Percentiles rank a stretch among this genome's conserved stretches.
phyloP scores from a whole-genome alignment of 345 rosid genomes.

The Eutrema heterophyllum region DNA sequence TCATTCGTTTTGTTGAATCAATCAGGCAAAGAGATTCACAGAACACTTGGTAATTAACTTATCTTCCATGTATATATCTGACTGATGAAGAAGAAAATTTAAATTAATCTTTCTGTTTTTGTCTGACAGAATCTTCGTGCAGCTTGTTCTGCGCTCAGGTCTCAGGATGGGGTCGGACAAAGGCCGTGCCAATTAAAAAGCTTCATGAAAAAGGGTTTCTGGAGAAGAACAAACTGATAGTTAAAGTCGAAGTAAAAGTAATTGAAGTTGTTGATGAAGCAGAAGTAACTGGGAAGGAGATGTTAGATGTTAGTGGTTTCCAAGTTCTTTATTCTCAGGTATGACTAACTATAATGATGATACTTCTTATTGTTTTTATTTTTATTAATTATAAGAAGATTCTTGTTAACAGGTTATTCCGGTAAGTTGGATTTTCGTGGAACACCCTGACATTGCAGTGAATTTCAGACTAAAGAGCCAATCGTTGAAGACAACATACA shows the following conservation, averaged over 20 bases:
- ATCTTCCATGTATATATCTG: background rate
- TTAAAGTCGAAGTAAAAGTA: background rate
- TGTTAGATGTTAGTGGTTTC: background rate
- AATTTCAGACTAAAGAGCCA: background rate
- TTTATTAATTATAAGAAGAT: no score
- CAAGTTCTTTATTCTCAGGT: slow-evolving; percentile 1
- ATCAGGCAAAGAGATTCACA: background rate
- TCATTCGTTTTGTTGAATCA: background rate
- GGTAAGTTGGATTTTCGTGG: background rate
- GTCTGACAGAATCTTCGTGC: background rate
- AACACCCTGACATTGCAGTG: background rate
- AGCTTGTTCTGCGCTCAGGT: background rate
- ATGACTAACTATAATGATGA: background rate
- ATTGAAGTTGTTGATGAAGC: slow-evolving; percentile 5
- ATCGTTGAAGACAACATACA: background rate
- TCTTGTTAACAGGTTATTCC: background rate
- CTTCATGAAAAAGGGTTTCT: background rate
- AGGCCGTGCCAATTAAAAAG: background rate
- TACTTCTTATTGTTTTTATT: background rate
- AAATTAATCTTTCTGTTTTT: background rate
- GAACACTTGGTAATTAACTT: background rate
- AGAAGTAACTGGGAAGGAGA: background rate
- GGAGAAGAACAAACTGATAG: background rate
- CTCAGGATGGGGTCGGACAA: background rate
- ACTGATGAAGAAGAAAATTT: background rate